Evolutionary conservation across 2,329 filamentous ascomycete genomes (phyloP).

Genomic region (Aspergillus flavus): DNA sequence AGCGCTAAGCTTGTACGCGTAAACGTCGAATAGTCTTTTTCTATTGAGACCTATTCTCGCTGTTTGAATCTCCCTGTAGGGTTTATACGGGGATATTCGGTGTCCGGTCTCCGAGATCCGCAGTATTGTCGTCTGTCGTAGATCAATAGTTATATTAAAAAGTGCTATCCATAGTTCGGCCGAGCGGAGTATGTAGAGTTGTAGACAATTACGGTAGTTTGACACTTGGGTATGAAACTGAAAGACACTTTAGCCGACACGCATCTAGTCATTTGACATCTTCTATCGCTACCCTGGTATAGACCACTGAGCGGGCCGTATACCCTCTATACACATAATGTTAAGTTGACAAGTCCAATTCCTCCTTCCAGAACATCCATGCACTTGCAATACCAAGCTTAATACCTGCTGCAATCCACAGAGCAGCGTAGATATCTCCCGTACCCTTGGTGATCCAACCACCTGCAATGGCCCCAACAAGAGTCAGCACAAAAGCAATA

Average conservation of each 20-base stretch:
- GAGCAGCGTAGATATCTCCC: constrained; percentile 22
- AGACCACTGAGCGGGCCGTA: too few relatives aligned
- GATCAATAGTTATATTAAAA: background rate
- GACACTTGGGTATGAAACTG: background rate
- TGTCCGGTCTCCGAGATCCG: background rate
- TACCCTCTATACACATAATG: background rate
- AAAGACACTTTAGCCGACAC: background rate
- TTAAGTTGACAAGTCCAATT: background rate
- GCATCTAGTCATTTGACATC: background rate
- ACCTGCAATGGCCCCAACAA: constrained; percentile 31
- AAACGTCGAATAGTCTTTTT: background rate
- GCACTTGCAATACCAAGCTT: constrained; percentile 23
- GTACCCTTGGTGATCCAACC: constrained; percentile 34
- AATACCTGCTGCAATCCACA: constrained; percentile 30
- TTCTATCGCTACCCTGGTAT: background rate
- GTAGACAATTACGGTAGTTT: background rate
- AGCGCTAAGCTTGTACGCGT: background rate
- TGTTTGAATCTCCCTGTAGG: background rate
- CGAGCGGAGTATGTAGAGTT: background rate
- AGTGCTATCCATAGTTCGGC: background rate
- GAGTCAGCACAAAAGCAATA: constrained; percentile 28
- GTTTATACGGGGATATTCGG: background rate
- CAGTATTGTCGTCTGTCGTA: background rate
- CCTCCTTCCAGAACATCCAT: constrained; percentile 26
- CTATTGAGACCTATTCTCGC: background rate